A percentile compares a stretch with the other conserved stretches of the same genome.
phyloP scores from a whole-genome alignment of 352 stramenopile genomes.

The Blastocystis sp. region DNA sequence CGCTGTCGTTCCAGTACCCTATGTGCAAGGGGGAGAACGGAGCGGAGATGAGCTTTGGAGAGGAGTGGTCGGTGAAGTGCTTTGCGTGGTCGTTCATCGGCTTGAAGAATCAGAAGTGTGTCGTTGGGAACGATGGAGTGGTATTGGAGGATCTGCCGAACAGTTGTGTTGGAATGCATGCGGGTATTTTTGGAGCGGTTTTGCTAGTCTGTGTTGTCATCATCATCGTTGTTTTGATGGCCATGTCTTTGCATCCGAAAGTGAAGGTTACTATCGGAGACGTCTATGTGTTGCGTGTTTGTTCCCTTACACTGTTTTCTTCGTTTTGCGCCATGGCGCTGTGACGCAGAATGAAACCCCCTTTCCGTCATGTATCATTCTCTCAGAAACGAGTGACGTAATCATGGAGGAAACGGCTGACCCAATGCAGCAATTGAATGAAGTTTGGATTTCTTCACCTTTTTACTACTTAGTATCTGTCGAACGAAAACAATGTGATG shows the following conservation, averaged over 20 bases:
- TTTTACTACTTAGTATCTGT: constrained; percentile 23
- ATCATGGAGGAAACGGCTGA: background rate
- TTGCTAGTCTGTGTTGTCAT: background rate
- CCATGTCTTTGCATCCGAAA: background rate
- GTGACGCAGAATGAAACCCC: constrained; percentile 55
- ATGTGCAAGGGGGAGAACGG: background rate
- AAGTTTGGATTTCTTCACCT: too few species aligned
- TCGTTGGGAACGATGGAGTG: background rate
- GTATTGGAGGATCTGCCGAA: background rate
- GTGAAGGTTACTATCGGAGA: background rate
- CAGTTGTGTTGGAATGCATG: background rate
- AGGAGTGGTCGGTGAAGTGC: background rate
- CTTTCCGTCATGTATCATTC: background rate
- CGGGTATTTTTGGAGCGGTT: background rate
- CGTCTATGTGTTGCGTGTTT: background rate
- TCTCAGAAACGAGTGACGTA: background rate
- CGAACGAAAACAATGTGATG: constrained; percentile 25
- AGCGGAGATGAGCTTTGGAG: background rate
- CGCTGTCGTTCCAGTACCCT: background rate
- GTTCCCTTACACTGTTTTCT: background rate
- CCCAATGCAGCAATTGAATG: background rate
- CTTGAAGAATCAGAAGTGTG: background rate
- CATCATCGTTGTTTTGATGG: background rate
- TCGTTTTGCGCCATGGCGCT: too few species aligned
- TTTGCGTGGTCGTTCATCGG: background rate